A percentile compares a stretch with the other conserved stretches of the same genome.
Conservation (phyloP, 495 filamentous ascomycete species). For the Neurospora hispaniola region DNA sequence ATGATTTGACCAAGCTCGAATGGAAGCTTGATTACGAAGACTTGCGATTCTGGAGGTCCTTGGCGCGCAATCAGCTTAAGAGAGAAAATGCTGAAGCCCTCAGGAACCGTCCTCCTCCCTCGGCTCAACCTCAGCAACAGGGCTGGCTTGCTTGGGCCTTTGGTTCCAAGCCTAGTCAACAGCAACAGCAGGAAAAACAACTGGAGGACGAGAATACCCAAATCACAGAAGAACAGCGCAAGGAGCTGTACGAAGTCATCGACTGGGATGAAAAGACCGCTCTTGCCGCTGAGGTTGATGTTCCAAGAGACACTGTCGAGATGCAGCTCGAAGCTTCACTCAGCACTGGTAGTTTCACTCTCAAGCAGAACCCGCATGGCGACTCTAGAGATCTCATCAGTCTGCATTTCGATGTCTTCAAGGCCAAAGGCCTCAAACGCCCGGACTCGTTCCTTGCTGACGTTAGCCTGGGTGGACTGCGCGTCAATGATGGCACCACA, state of each 20-base stretch:
- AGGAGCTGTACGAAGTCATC: constrained; percentile 94
- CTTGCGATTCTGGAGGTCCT: constrained; percentile 88
- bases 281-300: constrained; percentile 74
- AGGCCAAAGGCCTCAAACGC: constrained; percentile 73
- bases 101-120: constrained; percentile 33
- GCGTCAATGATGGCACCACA: constrained; percentile 93
- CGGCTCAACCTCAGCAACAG: constrained; percentile 47
- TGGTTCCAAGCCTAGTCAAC: constrained; percentile 51
- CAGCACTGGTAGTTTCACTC: constrained; percentile 84
- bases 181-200: constrained; percentile 40
- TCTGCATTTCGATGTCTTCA: constrained; percentile 87
- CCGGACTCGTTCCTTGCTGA: constrained; percentile 83
- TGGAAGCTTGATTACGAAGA: constrained; percentile 90
- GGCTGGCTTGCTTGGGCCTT: constrained; percentile 85
- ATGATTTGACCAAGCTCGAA: constrained; percentile 67
- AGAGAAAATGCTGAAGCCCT: constrained; percentile 82
- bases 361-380: constrained; percentile 78
- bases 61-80: constrained; percentile 86
- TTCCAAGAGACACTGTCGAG: constrained; percentile 83
- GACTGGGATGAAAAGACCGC: constrained; percentile 97
- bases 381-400: constrained; percentile 69
- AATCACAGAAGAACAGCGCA: constrained; percentile 90
- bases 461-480: constrained; percentile 80
- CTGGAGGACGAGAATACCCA: constrained; percentile 55
- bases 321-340: constrained; percentile 83